A percentile compares a stretch with the other conserved stretches of the same genome.
Conservation (phyloP, 164 flowering plant species). For the Kalanchoe fedtschenkoi region DNA sequence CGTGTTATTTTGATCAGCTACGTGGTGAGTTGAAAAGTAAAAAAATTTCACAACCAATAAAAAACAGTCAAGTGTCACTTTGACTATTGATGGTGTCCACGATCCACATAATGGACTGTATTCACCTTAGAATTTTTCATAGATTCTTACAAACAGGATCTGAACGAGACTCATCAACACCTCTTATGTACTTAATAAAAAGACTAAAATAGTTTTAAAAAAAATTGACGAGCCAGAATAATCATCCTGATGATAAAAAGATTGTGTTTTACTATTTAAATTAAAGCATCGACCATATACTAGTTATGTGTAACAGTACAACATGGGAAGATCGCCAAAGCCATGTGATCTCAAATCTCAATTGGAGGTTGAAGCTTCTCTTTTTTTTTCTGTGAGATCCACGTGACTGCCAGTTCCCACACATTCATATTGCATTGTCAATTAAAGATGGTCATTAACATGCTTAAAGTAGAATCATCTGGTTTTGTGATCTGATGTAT, state of each 20-base stretch:
- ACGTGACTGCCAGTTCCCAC: background rate
- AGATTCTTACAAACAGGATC: too few species aligned
- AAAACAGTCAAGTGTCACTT: too few species aligned
- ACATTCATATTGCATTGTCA: background rate
- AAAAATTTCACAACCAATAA: too few species aligned
- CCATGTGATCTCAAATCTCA: constrained; percentile 1
- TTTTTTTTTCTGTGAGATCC: background rate
- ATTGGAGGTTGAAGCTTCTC: background rate
- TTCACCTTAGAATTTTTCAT: too few species aligned
- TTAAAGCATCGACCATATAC: too few species aligned
- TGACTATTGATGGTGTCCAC: too few species aligned
- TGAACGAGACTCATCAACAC: too few species aligned
- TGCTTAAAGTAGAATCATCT: background rate
- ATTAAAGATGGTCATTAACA: background rate
- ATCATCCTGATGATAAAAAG: background rate
- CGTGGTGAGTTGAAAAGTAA: too few species aligned
- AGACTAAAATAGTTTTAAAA: background rate
- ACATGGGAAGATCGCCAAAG: background rate
- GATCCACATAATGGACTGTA: too few species aligned
- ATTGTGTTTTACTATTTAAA: constrained; percentile 5
- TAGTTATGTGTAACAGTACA: background rate
- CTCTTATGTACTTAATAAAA: too few species aligned
- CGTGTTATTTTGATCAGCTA: too few species aligned
- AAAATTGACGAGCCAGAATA: background rate
- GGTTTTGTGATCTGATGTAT: too few species aligned